A percentile compares a stretch with the other conserved stretches of the same genome.
Conservation (phyloP, 106 monocot species). For the Dioscorea dumetorum region DNA sequence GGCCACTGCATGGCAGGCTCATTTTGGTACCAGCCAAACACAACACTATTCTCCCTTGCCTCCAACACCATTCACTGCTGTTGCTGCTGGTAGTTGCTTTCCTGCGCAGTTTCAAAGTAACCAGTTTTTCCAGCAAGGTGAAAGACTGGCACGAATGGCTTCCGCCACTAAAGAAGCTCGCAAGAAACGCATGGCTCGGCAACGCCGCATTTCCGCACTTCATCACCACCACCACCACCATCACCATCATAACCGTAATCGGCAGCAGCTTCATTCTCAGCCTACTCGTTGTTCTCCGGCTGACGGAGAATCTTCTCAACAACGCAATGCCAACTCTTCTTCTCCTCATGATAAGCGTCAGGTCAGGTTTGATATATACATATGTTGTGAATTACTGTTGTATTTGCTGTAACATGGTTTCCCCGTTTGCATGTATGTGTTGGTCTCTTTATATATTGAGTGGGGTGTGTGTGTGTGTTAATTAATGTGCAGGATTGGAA, state of each 20-base stretch:
- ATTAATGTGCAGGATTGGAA: slow-evolving; percentile 31
- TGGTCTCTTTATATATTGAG: background rate
- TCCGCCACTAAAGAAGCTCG: slow-evolving; percentile 81
- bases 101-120: slow-evolving; percentile 1
- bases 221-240: slow-evolving; percentile 41
- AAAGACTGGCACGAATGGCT: slow-evolving; percentile 12
- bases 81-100: background rate
- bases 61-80: background rate
- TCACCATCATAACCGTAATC: slow-evolving; percentile 9
- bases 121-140: slow-evolving; percentile 16
- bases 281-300: background rate
- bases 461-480: too few relatives aligned
- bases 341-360: slow-evolving; percentile 38
- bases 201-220: slow-evolving; percentile 49
- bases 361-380: slow-evolving; percentile 12
- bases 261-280: background rate
- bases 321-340: slow-evolving; percentile 2
- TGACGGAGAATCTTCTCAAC: background rate
- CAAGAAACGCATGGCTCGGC: slow-evolving; percentile 95
- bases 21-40: background rate
- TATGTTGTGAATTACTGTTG: background rate
- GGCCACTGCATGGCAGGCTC: slow-evolving; percentile 18
- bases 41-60: background rate
- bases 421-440: too few relatives aligned
- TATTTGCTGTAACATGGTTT: background rate